These are phyloP conservation scores for Dioszegia hungarica DNA, from an alignment of 768 basidiomycete genomes.

Conservation along the genomic window DNA sequence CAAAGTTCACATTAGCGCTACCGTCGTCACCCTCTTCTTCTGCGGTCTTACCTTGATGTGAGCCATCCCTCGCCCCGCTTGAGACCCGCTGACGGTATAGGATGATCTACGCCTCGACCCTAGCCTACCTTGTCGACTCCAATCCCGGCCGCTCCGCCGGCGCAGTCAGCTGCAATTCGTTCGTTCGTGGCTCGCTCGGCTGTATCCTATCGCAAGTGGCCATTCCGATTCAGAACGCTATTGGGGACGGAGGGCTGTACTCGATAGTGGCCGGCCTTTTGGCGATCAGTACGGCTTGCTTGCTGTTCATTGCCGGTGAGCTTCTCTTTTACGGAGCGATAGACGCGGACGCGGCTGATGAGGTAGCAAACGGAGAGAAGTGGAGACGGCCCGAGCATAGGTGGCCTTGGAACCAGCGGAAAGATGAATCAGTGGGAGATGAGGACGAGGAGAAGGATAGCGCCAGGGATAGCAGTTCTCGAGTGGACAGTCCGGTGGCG, in stretches of 20 bases:
- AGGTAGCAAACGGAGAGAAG: conserved; percentile 7
- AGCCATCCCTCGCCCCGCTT: conserved; percentile 30
- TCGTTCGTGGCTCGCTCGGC: conserved; percentile 65
- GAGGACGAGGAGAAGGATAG: conserved; percentile 1
- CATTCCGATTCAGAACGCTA: conserved; percentile 63
- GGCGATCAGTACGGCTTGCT: conserved; percentile 55
- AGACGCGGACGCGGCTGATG: neutral
- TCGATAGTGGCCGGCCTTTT: conserved; percentile 62
- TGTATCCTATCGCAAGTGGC: conserved; percentile 68
- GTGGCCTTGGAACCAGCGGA: conserved; percentile 7
- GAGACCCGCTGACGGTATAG: conserved; percentile 41
- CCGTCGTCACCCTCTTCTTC: conserved; percentile 68
- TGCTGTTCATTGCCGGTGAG: conserved; percentile 61
- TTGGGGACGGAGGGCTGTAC: conserved; percentile 78
- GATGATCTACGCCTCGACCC: conserved; percentile 62
- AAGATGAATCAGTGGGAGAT: neutral
- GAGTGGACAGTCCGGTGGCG: too few species aligned
- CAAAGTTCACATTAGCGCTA: conserved; percentile 61
- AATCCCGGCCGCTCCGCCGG: conserved; percentile 74
- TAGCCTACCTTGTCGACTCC: conserved; percentile 82
- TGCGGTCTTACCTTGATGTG: conserved; percentile 72
- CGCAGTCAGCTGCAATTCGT: conserved; percentile 68
- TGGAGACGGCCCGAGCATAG: conserved; percentile 13
- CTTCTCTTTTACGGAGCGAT: neutral
- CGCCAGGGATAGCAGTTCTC: too few species aligned